Evolutionary conservation across 164 flowering plant genomes (phyloP), one percentile per base, ranked within the genome.

Genomic region (Magnolia kwangsiensis): DNA sequence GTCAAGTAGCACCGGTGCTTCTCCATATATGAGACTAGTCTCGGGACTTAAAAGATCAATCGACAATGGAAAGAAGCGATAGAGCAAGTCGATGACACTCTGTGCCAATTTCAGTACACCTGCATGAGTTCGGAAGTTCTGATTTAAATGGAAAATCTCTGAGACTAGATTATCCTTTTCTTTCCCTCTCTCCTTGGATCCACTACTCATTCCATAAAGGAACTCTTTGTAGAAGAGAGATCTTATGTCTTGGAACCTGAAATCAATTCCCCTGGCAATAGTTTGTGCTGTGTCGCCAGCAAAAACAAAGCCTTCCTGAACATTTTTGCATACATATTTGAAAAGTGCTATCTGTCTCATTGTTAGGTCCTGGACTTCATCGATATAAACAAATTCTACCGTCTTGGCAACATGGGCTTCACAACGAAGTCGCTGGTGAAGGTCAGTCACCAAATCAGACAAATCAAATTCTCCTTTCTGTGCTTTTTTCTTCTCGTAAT

Each of bases 261-360:
- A 82, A 72, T 82, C 82, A 51, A 79, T 31, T n/a, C 84, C 82
- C 68, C 71, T 87, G 0, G 90, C 90, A 81, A 93, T 90, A 0
- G 98, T 90, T 63, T 91, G 98, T 1, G 98, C 98, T 1, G 96
- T 91, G 71, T 91, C 96, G 9, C 98, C 98, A 3, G 91, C 82
- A 73, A 91, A 92, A 63, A 90, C 89, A 82, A 85, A 93, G 1
- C 96, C 97, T 69, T 93, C 93, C 0, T 79, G 76, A 3, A 88
- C 84, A 85, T 92, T 91, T 76, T 67, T 78, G 81, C 92, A 91
- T 3, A 92, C 66, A 80, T 88, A 83, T 71, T 88, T 90, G 77
- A 93, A 89, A 49, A 93, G 89, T 59, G 90, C 82, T 75, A 93
- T 85, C 67, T 93, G 98, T 50, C 90, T 85, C 93, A 90, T 89